These are phyloP conservation scores for Rhodotorula babjevae DNA, from an alignment of 768 basidiomycete genomes.

Conservation along the genomic window DNA sequence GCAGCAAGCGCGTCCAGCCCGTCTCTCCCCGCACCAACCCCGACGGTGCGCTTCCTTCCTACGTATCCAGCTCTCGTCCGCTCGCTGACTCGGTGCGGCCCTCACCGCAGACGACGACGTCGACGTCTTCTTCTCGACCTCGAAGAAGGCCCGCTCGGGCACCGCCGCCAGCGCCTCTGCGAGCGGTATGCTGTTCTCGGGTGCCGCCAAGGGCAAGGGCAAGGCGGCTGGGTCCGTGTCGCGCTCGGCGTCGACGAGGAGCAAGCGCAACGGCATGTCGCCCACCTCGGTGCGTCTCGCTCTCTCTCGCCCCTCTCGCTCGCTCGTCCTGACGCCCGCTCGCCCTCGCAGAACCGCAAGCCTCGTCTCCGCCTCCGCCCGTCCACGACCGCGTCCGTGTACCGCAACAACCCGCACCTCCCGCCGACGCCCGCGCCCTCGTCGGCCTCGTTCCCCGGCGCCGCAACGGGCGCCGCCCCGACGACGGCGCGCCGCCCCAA, in stretches of 20 bases:
- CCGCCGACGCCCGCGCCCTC: neutral
- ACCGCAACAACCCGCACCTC: slow-evolving; percentile 10
- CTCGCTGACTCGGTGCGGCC: neutral
- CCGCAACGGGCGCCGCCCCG: too few species aligned
- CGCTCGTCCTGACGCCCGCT: neutral
- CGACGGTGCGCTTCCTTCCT: slow-evolving; percentile 47
- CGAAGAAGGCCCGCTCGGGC: slow-evolving; percentile 17
- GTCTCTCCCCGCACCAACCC: slow-evolving; percentile 56
- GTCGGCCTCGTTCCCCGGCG: neutral
- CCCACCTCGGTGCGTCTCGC: slow-evolving; percentile 1
- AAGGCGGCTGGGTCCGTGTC: neutral
- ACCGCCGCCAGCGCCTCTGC: neutral
- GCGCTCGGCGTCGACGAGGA: neutral
- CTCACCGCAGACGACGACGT: slow-evolving; percentile 3
- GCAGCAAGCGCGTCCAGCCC: slow-evolving; percentile 47
- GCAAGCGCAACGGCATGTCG: neutral
- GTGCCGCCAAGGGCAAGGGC: neutral
- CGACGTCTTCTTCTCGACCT: slow-evolving; percentile 3
- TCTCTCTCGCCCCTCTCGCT: too few species aligned
- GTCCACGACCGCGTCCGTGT: slow-evolving; percentile 21
- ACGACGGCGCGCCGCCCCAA: slow-evolving; percentile 9
- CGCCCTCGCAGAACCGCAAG: slow-evolving; percentile 2
- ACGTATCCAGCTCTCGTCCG: neutral
- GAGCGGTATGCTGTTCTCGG: neutral
- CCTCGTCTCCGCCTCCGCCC: slow-evolving; percentile 2